Percentiles rank a stretch among this genome's conserved stretches.
Evolutionary conservation across 2,329 filamentous ascomycete species (phyloP).

Genomic region (Fusarium robinianum): DNA sequence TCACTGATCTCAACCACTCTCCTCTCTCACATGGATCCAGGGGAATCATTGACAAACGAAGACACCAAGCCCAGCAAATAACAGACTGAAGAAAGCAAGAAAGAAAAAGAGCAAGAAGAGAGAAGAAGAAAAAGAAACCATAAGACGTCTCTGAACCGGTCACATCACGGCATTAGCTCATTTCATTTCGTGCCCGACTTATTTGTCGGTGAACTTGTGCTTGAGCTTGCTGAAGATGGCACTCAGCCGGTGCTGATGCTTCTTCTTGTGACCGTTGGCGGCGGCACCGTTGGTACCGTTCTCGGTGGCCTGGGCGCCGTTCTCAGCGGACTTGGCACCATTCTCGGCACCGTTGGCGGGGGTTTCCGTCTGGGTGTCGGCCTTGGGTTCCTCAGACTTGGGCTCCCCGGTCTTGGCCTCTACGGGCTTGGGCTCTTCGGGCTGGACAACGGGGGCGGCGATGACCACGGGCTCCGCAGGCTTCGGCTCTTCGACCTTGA

Average conservation of each 20-base stretch:
- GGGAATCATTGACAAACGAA: constrained; percentile 49
- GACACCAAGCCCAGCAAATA: constrained; percentile 44
- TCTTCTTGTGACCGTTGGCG: constrained; percentile 53
- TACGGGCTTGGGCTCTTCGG: constrained; percentile 12
- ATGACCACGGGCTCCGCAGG: too few relatives aligned
- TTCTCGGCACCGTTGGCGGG: constrained; percentile 27
- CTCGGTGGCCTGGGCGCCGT: constrained; percentile 31
- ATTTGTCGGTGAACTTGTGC: constrained; percentile 48
- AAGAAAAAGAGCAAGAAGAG: too few relatives aligned
- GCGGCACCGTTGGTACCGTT: constrained; percentile 29
- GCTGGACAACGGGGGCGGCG: constrained; percentile 1
- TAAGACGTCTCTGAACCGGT: constrained; percentile 32
- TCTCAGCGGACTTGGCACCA: constrained; percentile 26
- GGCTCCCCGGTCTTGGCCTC: constrained; percentile 13
- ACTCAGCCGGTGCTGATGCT: constrained; percentile 70
- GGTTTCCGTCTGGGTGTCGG: constrained; percentile 18
- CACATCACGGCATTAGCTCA: constrained; percentile 34
- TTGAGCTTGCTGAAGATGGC: constrained; percentile 64
- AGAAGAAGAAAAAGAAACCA: constrained; percentile 30
- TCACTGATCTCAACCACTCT: constrained; percentile 37
- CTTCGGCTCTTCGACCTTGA: too few relatives aligned
- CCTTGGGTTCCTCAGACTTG: constrained; percentile 6
- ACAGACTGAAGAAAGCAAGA: too few relatives aligned
- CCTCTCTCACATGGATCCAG: constrained; percentile 41
- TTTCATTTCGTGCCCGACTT: constrained; percentile 29